These are phyloP conservation scores for Scleromitrula shiraiana DNA, from an alignment of 2,329 filamentous ascomycete species.

Conservation along the genomic window DNA sequence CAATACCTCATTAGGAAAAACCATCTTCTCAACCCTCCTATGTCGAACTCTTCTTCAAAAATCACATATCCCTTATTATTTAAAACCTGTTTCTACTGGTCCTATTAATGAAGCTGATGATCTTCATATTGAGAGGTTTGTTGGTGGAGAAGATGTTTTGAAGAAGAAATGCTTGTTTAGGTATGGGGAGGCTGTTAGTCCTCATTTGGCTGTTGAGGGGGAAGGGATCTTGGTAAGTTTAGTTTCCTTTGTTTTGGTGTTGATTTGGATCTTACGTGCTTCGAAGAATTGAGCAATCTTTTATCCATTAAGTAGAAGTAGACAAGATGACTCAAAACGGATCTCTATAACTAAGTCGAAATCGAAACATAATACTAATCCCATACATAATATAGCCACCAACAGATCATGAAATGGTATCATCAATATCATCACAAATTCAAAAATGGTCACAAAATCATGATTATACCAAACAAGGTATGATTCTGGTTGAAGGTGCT, in stretches of 20 bases:
- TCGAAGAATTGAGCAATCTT: no score
- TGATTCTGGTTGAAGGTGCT: conserved; percentile 70
- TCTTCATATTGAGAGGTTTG: conserved; percentile 49
- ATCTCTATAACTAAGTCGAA: conserved; percentile 37
- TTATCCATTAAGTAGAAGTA: no score
- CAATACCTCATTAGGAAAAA: conserved; percentile 8
- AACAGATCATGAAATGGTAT: conserved; percentile 8
- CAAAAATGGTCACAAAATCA: not conserved
- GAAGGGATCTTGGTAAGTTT: conserved; percentile 9
- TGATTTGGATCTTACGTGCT: no score
- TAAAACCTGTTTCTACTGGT: conserved; percentile 80
- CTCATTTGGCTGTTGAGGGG: conserved; percentile 58
- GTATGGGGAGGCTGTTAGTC: conserved; percentile 67
- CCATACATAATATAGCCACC: conserved; percentile 1
- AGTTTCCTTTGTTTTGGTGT: conserved; percentile 1
- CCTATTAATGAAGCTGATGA: conserved; percentile 62
- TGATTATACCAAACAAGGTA: conserved; percentile 32
- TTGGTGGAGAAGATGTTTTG: conserved; percentile 38
- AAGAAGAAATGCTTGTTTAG: conserved; percentile 59
- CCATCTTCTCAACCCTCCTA: conserved; percentile 8
- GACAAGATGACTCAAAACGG: no score
- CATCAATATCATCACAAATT: conserved; percentile 3
- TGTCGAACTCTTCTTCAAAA: conserved; percentile 1
- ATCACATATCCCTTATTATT: conserved; percentile 36
- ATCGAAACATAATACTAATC: no score